These are phyloP conservation scores for Kitagawia praeruptora DNA, from an alignment of 129 eudicot species.

Conservation along the genomic window DNA sequence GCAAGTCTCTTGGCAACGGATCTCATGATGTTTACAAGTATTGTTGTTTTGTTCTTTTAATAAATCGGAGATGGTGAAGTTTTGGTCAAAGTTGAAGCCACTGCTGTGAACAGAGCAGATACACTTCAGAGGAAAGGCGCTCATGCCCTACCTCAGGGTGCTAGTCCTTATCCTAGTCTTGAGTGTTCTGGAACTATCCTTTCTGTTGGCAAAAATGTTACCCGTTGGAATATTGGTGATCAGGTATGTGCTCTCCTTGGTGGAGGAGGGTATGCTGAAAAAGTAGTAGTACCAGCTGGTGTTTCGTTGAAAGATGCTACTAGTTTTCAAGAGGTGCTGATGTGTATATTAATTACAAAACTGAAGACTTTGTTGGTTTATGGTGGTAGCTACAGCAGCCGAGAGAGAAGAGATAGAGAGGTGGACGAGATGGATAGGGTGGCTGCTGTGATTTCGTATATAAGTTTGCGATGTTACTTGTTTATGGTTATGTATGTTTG, in stretches of 20 bases:
- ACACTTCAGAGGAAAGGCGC: conserved; percentile 75
- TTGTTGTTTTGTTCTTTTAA: too few relatives aligned
- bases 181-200: conserved; percentile 84
- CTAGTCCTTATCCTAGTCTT: conserved; percentile 60
- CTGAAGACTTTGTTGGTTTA: too few relatives aligned
- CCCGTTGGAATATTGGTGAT: conserved; percentile 92
- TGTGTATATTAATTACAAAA: too few relatives aligned
- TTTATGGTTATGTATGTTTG: too few relatives aligned
- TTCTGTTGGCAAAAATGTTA: conserved; percentile 52
- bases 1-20: too few relatives aligned
- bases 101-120: conserved; percentile 90
- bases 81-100: conserved; percentile 65
- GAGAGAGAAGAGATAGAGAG: too few relatives aligned
- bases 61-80: conserved; percentile 47
- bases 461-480: too few relatives aligned
- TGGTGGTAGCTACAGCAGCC: too few relatives aligned
- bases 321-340: too few relatives aligned
- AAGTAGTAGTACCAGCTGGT: conserved; percentile 26
- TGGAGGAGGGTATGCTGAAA: conserved; percentile 98
- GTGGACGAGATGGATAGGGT: too few relatives aligned
- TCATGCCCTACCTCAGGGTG: conserved; percentile 71
- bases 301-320: too few relatives aligned
- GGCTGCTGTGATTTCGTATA: neutral
- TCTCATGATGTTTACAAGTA: too few relatives aligned
- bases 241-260: conserved; percentile 91